Base-by-base conservation (phyloP, 495 filamentous ascomycete genomes). In the Penicillium macrosclerotiorum region DNA sequence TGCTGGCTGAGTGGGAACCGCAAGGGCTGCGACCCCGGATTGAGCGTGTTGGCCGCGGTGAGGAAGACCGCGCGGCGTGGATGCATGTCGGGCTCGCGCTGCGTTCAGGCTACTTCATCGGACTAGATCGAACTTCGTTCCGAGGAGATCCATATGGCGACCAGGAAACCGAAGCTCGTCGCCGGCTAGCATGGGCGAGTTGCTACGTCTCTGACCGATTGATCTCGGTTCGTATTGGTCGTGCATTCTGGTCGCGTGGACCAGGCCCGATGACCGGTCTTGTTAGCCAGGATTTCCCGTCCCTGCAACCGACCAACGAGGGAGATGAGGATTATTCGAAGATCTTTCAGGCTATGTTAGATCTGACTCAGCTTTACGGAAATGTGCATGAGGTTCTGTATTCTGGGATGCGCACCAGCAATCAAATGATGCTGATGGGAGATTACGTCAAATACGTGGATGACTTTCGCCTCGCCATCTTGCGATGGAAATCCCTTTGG, bases 321-420 rank as follows among this genome's bases (percentile, higher is more conserved):
- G 73, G 74, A 6, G 75, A 79, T 13, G 81, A 85, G 54, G 77
- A 85, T 58, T 81, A 78, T 54, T 77, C 79, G 3, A 72, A 73
- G 48, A 81, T 83, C 6, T 81, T 82, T 41, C 80, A 85, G 52
- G 81, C 81, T 2, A 79, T 74, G 35, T 55, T 85, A 22, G 81
- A 85, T 57, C 62, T 84, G 8, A 85, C 81, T 0, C 79, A 83
- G 51, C 73, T 85, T n/a, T 83, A 83, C 57, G 75, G 75, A 5
- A 85, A 85, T 64, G 78, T 83, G 1, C 81, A 85, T 42, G 81
- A 85, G 51, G 74, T 85, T 7, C 64, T 84, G 8, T 85, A 85
- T 48, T 80, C 81, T 4, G 80, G 80, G 0, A 82, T 79, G 56
- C 78, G 80, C 19, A 76, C 78, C 25, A 80, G 80, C 46, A 80